These are phyloP conservation scores for Sporothrix curviconia DNA, from an alignment of 2,329 filamentous ascomycete species.

Conservation along the genomic window DNA sequence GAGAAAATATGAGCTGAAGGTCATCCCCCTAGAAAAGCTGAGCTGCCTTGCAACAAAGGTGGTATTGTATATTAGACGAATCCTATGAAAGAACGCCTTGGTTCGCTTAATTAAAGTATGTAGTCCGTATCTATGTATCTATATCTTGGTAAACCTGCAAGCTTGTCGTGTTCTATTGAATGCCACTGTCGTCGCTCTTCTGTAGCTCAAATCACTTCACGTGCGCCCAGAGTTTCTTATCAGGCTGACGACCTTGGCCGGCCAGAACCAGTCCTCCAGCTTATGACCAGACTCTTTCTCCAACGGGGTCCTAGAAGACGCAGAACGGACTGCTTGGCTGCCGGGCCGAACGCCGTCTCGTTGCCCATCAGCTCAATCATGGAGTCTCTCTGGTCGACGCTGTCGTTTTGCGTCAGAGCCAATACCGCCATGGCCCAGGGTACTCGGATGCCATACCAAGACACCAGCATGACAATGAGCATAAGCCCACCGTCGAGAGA, in stretches of 20 bases:
- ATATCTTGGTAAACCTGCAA: too few relatives aligned
- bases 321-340: not conserved
- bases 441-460: constrained; percentile 20
- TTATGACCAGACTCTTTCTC: not conserved
- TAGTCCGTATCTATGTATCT: too few relatives aligned
- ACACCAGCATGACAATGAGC: constrained; percentile 24
- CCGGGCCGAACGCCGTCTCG: not conserved
- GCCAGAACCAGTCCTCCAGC: not conserved
- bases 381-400: not conserved
- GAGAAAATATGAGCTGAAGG: too few relatives aligned
- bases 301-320: too few relatives aligned
- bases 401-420: not conserved
- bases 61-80: too few relatives aligned
- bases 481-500: constrained; percentile 38
- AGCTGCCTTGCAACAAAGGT: too few relatives aligned
- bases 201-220: too few relatives aligned
- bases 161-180: too few relatives aligned
- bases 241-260: not conserved
- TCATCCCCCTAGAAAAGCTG: too few relatives aligned
- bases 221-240: not conserved
- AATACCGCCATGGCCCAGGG: constrained; percentile 4
- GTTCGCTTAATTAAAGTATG: too few relatives aligned
- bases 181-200: too few relatives aligned
- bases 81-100: too few relatives aligned
- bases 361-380: constrained; percentile 10